Evolutionary conservation across 768 basidiomycete genomes (phyloP), one percentile per base, ranked within the genome.

Genomic region (Naematelia aurantialba): DNA sequence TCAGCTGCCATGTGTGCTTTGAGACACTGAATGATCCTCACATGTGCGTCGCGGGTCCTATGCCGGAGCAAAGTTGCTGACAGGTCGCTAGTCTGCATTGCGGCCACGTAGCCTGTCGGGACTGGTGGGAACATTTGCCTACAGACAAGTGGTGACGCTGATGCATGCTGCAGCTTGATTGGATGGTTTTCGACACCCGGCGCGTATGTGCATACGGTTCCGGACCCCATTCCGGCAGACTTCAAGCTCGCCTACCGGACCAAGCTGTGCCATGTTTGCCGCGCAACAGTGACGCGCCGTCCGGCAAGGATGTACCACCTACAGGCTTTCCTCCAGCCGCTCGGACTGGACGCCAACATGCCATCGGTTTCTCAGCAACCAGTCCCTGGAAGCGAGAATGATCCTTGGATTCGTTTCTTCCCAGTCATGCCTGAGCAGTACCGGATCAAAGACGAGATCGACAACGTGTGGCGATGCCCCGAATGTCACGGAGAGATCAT

Each of bases 201-300:
- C 8, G 69, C 72, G 0, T 66, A 66, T 45, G 31, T 51, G 12
- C 55, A 61, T 29, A 52, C 56, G 14, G 13, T 62, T n/a, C 47
- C 47, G 17, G 53, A 52, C 12, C n/a, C 26, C 24, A 61, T 63
- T 30, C 48, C 52, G 2, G 21, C 39, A 22, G 56, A 61, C 13
- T 48, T 55, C 25, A 61, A 74, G 56, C 56, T 74, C 5, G 56
- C 63, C 2, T 63, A 69, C 48, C 66, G 65, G 11, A 42, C 59
- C 25, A 74, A 74, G 31, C 17, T 63, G 12, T 74, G 72, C 44
- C 67, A 67, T 51, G 61, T 68, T 46, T 74, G 72, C 53, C 72
- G 72, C 30, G 39, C 60, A 19, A 22, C 30, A 24, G 56, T 74
- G 24, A 27, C 67, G 26, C 60, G 64, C 26, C 67, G 68, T 26